Base-by-base conservation (phyloP, 2,329 filamentous ascomycete species). In the Colletotrichum melonis region DNA sequence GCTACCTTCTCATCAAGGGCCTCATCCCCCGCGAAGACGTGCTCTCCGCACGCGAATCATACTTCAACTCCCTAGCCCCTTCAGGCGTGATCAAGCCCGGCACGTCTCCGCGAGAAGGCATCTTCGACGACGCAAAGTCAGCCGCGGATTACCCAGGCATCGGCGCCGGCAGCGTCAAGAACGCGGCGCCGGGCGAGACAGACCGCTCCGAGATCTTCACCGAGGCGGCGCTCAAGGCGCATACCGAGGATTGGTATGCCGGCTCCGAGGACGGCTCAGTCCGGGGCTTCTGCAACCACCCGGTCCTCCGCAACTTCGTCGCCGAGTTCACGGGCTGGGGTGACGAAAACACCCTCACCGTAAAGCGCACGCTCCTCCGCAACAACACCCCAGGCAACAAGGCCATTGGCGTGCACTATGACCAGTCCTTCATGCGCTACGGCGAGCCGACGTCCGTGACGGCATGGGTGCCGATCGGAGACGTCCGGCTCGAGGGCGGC, bases 331-430 rank as follows among this genome's bases (percentile, higher is more conserved):
- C 86, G 0, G 87, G 86, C 1, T 92, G 90, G 89, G 86, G 84
- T 0, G 83, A 86, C 0, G 42, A 49, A 9, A 74, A 71, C 60
- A 63, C 75, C 32, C 68, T 70, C 0, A 30, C 64, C 3, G 64
- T 72, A n/a, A 69, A 83, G 8, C 81, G 89, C 38, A 89, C 87
- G 1, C 78, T 91, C 12, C 78, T 91, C 65, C 81, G 89, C 49
- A 90, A 90, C 74, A 90, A 90, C 75, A 87, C 86, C 0, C 89
- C 89, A 0, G 84, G 85, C 0, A 89, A 87, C 62, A 88, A 88
- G 74, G 88, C 88, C 0, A 90, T 90, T 73, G 88, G 89, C 0
- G 89, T 91, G 3, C 89, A 91, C 73, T 91, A 91, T 75, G 89
- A 91, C 76, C 88, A 91, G 79, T 89, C 87, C 26, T 91, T 90